Percentiles rank a stretch among this genome's conserved stretches.
phyloP scores from a whole-genome alignment of 2,329 filamentous ascomycete species.

The Cladosporium sp. region DNA sequence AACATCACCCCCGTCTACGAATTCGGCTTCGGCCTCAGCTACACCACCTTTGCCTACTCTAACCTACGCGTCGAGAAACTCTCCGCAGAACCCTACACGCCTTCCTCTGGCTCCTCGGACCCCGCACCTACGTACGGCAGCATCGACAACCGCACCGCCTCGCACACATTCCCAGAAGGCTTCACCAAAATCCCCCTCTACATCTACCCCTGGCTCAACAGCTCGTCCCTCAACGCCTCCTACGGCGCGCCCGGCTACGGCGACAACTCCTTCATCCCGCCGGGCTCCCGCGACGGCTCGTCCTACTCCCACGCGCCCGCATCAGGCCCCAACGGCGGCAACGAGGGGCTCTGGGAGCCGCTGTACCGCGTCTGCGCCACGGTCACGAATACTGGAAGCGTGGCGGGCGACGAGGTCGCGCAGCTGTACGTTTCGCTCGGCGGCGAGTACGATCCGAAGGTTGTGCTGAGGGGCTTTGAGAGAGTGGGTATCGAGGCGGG shows the following conservation, averaged over 20 bases:
- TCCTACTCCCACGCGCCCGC: conserved; percentile 55
- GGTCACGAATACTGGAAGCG: conserved; percentile 61
- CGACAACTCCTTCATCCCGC: conserved; percentile 55
- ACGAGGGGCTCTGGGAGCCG: conserved; percentile 58
- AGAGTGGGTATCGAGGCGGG: conserved; percentile 65
- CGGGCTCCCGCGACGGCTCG: conserved; percentile 48
- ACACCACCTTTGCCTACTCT: conserved; percentile 70
- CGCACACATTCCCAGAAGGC: conserved; percentile 52
- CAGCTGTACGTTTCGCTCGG: conserved; percentile 75
- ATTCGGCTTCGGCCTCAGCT: conserved; percentile 71
- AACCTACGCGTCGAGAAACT: conserved; percentile 48
- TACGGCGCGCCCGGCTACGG: conserved; percentile 56
- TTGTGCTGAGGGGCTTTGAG: conserved; percentile 72
- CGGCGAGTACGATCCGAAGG: conserved; percentile 59
- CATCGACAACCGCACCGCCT: conserved; percentile 50
- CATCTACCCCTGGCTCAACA: conserved; percentile 67
- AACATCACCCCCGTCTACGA: conserved; percentile 63
- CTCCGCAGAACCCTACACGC: conserved; percentile 46
- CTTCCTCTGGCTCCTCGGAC: conserved; percentile 54
- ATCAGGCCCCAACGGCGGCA: conserved; percentile 57
- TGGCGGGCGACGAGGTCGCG: conserved; percentile 60
- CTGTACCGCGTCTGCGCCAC: conserved; percentile 61
- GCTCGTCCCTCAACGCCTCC: conserved; percentile 49
- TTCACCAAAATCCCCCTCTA: conserved; percentile 49
- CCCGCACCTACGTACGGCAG: conserved; percentile 59